These are phyloP conservation scores for Mycena olivaceomarginata DNA, from an alignment of 768 basidiomycete species.

Conservation along the genomic window DNA sequence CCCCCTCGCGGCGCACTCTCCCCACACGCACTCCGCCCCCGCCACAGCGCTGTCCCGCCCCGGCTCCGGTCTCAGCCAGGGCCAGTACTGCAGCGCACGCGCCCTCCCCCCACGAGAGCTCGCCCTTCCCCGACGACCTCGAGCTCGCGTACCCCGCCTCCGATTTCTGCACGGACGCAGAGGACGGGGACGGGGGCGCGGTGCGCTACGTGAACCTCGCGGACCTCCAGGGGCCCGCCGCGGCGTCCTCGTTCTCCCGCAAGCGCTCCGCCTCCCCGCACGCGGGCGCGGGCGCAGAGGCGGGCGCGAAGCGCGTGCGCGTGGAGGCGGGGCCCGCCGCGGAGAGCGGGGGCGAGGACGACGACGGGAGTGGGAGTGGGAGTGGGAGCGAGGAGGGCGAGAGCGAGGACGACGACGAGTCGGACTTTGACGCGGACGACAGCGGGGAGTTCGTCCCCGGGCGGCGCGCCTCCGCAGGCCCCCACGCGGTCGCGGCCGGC, in stretches of 20 bases:
- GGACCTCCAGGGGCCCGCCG: slow-evolving; percentile 9
- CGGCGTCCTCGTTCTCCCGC: too few relatives aligned
- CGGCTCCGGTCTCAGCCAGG: not conserved
- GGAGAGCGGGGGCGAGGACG: too few relatives aligned
- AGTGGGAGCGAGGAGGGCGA: not conserved
- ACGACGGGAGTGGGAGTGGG: not conserved
- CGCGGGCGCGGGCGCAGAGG: too few relatives aligned
- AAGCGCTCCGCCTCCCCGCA: too few relatives aligned
- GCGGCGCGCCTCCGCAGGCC: not conserved
- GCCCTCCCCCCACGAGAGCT: not conserved
- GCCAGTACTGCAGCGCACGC: not conserved
- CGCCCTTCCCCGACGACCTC: not conserved
- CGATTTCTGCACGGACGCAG: not conserved
- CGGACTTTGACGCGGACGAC: slow-evolving; percentile 30
- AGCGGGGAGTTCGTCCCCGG: slow-evolving; percentile 42
- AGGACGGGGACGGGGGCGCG: not conserved
- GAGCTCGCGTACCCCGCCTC: slow-evolving; percentile 25
- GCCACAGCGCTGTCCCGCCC: not conserved
- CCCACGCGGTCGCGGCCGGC: too few relatives aligned
- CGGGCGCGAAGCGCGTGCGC: too few relatives aligned
- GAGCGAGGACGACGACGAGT: not conserved
- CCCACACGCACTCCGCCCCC: too few relatives aligned
- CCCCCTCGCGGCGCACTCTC: too few relatives aligned
- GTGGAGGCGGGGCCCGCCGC: too few relatives aligned
- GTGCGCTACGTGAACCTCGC: slow-evolving; percentile 39